Evolutionary conservation across 73 alveolate species (phyloP).

Genomic region (Strombidium stylifer): DNA sequence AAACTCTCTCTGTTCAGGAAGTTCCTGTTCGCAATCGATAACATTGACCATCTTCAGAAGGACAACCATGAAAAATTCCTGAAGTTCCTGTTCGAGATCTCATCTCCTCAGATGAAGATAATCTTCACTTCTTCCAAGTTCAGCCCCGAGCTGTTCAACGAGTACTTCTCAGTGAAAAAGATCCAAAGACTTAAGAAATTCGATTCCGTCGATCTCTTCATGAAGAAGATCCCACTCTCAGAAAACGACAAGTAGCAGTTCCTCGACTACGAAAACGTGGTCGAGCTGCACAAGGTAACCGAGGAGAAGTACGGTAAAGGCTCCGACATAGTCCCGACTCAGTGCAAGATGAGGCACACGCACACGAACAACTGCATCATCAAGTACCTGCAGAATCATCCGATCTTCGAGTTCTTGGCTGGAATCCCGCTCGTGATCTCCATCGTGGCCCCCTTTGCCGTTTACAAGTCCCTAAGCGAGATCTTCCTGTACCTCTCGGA

Average conservation of each 20-base stretch:
- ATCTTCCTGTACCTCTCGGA: conserved; percentile 9
- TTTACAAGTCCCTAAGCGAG: conserved; percentile 9
- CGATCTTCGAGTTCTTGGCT: conserved; percentile 14
- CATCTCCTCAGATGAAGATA: conserved; percentile 8
- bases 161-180: conserved; percentile 23
- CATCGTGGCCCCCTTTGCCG: conserved; percentile 6
- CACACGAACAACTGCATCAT: conserved; percentile 3
- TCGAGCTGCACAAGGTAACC: conserved; percentile 14
- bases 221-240: conserved; percentile 19
- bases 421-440: conserved; percentile 32
- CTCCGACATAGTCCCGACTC: neutral
- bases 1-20: conserved; percentile 13
- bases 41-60: conserved; percentile 16
- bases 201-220: conserved; percentile 27
- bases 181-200: conserved; percentile 14
- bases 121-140: conserved; percentile 20
- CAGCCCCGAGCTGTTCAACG: conserved; percentile 8
- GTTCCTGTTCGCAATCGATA: conserved; percentile 13
- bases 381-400: conserved; percentile 6
- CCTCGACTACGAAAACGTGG: conserved; percentile 4
- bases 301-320: conserved; percentile 7
- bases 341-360: conserved; percentile 3
- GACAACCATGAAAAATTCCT: neutral
- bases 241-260: conserved; percentile 5
- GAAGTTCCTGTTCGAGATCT: neutral